Percentiles rank a stretch among this genome's conserved stretches.
Conservation (phyloP, 2,329 filamentous ascomycete genomes). For the Raffaelea ambrosiae region DNA sequence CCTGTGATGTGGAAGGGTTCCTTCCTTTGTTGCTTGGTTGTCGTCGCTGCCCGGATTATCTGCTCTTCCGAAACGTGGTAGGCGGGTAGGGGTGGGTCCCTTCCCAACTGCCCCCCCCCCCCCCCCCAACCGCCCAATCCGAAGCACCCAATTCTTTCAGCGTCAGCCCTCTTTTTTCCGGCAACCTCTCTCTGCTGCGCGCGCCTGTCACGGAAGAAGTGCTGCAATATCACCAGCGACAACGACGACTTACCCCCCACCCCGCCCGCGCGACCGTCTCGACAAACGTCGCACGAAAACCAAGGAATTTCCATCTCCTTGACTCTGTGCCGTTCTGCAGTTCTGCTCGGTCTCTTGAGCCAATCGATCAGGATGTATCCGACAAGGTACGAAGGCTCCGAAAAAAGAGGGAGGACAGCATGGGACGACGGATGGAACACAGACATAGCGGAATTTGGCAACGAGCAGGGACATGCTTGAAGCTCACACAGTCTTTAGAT, state of each 20-base stretch:
- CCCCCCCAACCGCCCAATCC: slow-evolving; percentile 11
- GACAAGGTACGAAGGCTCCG: slow-evolving; percentile 21
- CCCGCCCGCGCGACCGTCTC: background rate
- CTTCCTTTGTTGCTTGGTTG: background rate
- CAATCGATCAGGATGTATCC: slow-evolving; percentile 22
- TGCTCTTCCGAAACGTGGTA: slow-evolving; percentile 5
- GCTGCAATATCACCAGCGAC: slow-evolving; percentile 1
- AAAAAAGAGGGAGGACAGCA: background rate
- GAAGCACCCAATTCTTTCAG: slow-evolving; percentile 10
- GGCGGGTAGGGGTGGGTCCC: background rate
- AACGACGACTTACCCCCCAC: slow-evolving; percentile 1
- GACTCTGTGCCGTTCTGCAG: background rate
- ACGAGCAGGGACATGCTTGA: background rate
- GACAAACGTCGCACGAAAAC: background rate
- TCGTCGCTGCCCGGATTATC: slow-evolving; percentile 6
- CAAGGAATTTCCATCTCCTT: background rate
- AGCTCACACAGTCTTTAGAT: slow-evolving; percentile 26
- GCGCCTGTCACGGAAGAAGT: background rate
- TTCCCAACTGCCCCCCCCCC: background rate
- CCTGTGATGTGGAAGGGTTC: no score
- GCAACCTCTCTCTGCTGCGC: background rate
- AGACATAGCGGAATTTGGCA: slow-evolving; percentile 5
- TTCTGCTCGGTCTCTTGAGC: background rate
- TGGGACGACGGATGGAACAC: no score
- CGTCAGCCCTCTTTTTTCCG: background rate